A percentile compares a stretch with the other conserved stretches of the same genome.
Evolutionary conservation across 805 yeast species (phyloP).

Genomic region (Kregervanrija delftensis): DNA sequence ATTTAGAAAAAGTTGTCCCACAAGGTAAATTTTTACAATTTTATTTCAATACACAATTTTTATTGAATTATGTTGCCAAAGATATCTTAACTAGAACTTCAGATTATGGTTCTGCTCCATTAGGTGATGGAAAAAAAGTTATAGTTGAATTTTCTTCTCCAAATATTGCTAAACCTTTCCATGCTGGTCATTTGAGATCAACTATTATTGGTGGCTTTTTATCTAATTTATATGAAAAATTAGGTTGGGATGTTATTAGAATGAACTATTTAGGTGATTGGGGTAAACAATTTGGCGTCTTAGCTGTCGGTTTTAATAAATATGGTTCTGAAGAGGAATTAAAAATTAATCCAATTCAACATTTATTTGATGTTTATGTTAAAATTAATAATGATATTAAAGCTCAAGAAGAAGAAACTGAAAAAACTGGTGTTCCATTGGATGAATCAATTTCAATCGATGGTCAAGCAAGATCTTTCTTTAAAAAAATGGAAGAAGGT

Average conservation of each 20-base stretch:
- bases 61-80: constrained; percentile 62
- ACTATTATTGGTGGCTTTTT: constrained; percentile 97
- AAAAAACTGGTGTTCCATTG: constrained; percentile 41
- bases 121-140: constrained; percentile 66
- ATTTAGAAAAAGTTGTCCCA: constrained; percentile 63
- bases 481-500: constrained; percentile 90
- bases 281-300: constrained; percentile 97
- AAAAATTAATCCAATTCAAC: constrained; percentile 79
- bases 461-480: constrained; percentile 79
- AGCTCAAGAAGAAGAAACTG: constrained; percentile 51
- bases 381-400: constrained; percentile 71
- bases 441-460: constrained; percentile 51
- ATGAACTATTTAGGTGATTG: constrained; percentile 97
- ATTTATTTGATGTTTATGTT: constrained; percentile 91
- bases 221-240: constrained; percentile 78
- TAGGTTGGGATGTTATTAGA: constrained; percentile 90
- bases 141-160: constrained; percentile 94
- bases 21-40: constrained; percentile 92
- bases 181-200: constrained; percentile 97
- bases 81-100: constrained; percentile 56
- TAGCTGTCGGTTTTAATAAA: constrained; percentile 85
- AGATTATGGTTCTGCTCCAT: constrained; percentile 66
- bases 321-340: constrained; percentile 78
- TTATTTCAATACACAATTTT: constrained; percentile 60
- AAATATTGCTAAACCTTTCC: constrained; percentile 98